A percentile compares a stretch with the other conserved stretches of the same genome.
Conservation (phyloP, 441 rosid species). For the Kokia cookei region DNA sequence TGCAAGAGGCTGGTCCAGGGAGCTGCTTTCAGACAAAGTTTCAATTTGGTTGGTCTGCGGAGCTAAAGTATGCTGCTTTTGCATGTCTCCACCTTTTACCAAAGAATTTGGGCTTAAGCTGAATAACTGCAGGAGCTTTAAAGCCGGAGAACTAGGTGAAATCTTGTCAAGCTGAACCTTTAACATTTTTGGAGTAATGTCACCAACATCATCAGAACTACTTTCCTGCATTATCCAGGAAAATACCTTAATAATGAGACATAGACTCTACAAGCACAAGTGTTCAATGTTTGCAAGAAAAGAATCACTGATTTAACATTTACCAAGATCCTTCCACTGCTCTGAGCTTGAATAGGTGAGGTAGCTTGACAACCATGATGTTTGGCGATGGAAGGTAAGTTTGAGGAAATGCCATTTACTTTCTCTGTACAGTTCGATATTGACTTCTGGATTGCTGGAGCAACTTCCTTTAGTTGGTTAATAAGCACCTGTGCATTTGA, state of each 20-base stretch:
- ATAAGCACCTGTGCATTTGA: slow-evolving; percentile 68
- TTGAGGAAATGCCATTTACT: slow-evolving; percentile 71
- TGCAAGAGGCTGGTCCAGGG: slow-evolving; percentile 49
- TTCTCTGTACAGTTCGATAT: slow-evolving; percentile 79
- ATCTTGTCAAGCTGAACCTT: slow-evolving; percentile 74
- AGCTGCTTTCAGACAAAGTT: slow-evolving; percentile 53
- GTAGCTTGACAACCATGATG: slow-evolving; percentile 54
- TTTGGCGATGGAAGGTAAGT: slow-evolving; percentile 55
- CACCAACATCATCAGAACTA: slow-evolving; percentile 60
- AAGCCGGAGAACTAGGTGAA: slow-evolving; percentile 65
- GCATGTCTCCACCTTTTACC: slow-evolving; percentile 72
- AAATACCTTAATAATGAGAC: slow-evolving; percentile 7
- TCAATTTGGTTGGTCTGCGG: slow-evolving; percentile 61
- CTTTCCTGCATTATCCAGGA: slow-evolving; percentile 52
- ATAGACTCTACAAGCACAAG: background rate
- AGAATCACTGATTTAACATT: slow-evolving; percentile 8
- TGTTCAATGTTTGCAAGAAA: background rate
- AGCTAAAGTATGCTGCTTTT: slow-evolving; percentile 57
- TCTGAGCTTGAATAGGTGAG: slow-evolving; percentile 69
- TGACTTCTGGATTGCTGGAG: slow-evolving; percentile 85
- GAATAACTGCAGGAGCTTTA: slow-evolving; percentile 94
- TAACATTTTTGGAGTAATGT: slow-evolving; percentile 68
- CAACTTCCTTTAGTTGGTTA: slow-evolving; percentile 90
- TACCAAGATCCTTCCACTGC: slow-evolving; percentile 73
- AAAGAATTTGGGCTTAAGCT: slow-evolving; percentile 86